phyloP scores from a whole-genome alignment of 352 stramenopile genomes.

The Phytopythium oedochilum region DNA sequence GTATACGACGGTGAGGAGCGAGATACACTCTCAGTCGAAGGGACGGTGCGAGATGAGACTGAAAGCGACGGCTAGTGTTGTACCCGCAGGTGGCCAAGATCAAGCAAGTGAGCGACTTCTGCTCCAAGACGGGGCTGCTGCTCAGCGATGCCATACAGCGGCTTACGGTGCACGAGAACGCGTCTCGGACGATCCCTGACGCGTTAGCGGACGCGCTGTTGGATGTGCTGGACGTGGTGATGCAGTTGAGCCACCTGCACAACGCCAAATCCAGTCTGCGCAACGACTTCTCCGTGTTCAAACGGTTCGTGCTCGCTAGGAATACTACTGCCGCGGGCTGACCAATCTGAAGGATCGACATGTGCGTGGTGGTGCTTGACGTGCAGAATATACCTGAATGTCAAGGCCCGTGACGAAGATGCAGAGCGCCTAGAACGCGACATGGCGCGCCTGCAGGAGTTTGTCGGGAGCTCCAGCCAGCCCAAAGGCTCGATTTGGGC shows the following conservation, averaged over 20 bases:
- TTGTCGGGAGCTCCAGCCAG: constrained; percentile 46
- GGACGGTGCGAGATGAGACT: too few relatives aligned
- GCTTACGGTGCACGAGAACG: constrained; percentile 61
- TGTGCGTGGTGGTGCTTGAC: background rate
- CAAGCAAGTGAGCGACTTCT: constrained; percentile 50
- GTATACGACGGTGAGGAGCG: constrained; percentile 26
- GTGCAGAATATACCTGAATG: constrained; percentile 43
- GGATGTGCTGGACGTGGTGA: constrained; percentile 49
- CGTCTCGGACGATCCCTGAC: constrained; percentile 54
- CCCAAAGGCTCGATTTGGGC: constrained; percentile 60
- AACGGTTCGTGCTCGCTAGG: constrained; percentile 27
- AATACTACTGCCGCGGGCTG: too few relatives aligned
- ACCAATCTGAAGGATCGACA: background rate
- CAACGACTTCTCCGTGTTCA: constrained; percentile 77
- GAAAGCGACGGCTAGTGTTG: too few relatives aligned
- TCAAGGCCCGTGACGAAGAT: constrained; percentile 33
- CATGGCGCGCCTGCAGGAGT: constrained; percentile 58
- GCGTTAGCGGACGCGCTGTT: constrained; percentile 56
- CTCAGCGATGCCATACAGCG: constrained; percentile 71
- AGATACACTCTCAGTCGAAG: too few relatives aligned
- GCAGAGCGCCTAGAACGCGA: constrained; percentile 41
- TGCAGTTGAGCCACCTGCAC: constrained; percentile 64
- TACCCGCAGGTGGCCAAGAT: constrained; percentile 57
- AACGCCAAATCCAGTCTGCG: constrained; percentile 63
- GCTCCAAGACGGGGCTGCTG: constrained; percentile 45